Percentiles rank a stretch among this genome's conserved stretches.
These are phyloP conservation scores for Phyllosticta citriasiana DNA, from an alignment of 2,329 filamentous ascomycete genomes.

Conservation along the genomic window DNA sequence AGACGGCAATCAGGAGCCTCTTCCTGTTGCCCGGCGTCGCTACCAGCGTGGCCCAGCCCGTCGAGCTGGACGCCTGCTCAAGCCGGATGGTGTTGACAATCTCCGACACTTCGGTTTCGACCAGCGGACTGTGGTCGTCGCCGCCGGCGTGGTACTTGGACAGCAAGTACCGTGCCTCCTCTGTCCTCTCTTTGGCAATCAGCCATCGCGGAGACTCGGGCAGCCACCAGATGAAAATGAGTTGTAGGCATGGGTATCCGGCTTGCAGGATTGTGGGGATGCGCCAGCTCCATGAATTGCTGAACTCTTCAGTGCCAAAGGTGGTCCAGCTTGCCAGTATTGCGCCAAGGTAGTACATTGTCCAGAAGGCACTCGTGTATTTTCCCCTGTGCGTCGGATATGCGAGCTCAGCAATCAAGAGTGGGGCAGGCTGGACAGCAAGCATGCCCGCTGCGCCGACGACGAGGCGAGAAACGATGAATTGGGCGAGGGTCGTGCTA, in stretches of 20 bases:
- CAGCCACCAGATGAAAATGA: constrained; percentile 30
- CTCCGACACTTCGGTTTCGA: constrained; percentile 3
- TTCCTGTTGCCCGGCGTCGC: constrained; percentile 39
- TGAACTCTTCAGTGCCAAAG: constrained; percentile 33
- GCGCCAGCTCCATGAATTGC: constrained; percentile 38
- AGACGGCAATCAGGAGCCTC: constrained; percentile 43
- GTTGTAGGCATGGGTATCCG: constrained; percentile 35
- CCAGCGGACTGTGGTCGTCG: constrained; percentile 15
- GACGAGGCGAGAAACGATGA: constrained; percentile 13
- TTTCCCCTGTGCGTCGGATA: constrained; percentile 23
- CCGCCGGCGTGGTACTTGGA: constrained; percentile 44
- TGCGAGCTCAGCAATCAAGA: constrained; percentile 22
- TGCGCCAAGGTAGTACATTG: constrained; percentile 21
- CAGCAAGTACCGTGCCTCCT: constrained; percentile 44
- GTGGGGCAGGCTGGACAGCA: constrained; percentile 17
- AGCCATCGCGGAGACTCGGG: constrained; percentile 55
- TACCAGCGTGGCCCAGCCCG: constrained; percentile 4
- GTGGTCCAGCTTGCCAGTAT: constrained; percentile 40
- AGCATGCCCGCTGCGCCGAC: constrained; percentile 15
- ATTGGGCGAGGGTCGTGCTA: constrained; percentile 8
- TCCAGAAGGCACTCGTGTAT: constrained; percentile 17
- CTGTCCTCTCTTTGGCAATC: constrained; percentile 41
- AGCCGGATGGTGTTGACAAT: background rate
- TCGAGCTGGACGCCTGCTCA: constrained; percentile 1
- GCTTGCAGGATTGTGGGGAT: constrained; percentile 46